Conservation (phyloP, 2,329 filamentous ascomycete genomes). For the Immersiporthe knoxdaviesiana region DNA sequence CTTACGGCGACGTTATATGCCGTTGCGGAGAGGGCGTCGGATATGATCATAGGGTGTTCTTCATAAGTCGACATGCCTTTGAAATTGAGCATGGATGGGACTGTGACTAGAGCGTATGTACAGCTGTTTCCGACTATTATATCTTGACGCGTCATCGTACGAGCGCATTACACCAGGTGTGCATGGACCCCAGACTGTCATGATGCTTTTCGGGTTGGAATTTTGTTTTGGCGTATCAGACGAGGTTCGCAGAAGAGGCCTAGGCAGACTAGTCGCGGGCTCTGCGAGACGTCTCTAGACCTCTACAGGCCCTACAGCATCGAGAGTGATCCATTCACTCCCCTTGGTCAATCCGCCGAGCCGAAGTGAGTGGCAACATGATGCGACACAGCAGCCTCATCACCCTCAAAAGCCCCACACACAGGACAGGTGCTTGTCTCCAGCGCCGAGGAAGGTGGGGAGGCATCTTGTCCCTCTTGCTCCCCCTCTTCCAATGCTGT, state of each 20-base stretch:
- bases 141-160: too few species aligned
- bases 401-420: slow-evolving; percentile 67
- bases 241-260: too few species aligned
- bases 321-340: background rate
- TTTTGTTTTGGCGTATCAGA: too few species aligned
- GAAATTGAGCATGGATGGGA: background rate
- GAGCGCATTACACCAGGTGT: too few species aligned
- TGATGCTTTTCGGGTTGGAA: too few species aligned
- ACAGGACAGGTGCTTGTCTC: slow-evolving; percentile 60
- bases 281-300: too few species aligned
- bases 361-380: slow-evolving; percentile 67
- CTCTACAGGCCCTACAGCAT: too few species aligned
- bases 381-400: slow-evolving; percentile 68
- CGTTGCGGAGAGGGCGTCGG: slow-evolving; percentile 48
- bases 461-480: background rate
- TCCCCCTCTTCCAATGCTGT: background rate
- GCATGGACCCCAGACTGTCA: too few species aligned
- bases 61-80: background rate
- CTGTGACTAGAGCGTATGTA: too few species aligned
- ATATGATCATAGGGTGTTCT: background rate
- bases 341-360: slow-evolving; percentile 14
- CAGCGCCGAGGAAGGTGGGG: slow-evolving; percentile 13
- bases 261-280: too few species aligned
- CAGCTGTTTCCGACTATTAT: too few species aligned
- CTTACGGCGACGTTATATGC: slow-evolving; percentile 56